Evolutionary conservation across 2,329 filamentous ascomycete genomes (phyloP).

Genomic region (Alternaria ethzedia): DNA sequence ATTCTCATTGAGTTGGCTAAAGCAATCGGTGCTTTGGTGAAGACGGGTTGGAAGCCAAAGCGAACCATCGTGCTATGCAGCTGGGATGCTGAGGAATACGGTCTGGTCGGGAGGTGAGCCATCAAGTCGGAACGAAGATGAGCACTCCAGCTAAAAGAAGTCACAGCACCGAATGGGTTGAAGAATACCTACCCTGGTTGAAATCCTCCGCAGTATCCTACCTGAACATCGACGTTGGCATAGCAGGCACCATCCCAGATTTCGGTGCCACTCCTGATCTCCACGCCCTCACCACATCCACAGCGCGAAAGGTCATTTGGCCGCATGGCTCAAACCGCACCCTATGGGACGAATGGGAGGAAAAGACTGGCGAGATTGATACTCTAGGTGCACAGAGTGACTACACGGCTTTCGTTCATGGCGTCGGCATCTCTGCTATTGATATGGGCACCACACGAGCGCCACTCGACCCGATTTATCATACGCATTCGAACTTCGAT

Average conservation of each 20-base stretch:
- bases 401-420: conserved; percentile 55
- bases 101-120: conserved; percentile 31
- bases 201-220: conserved; percentile 53
- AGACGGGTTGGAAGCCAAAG: conserved; percentile 58
- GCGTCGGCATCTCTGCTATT: conserved; percentile 47
- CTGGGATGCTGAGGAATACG: conserved; percentile 53
- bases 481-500: conserved; percentile 56
- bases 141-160: conserved; percentile 6
- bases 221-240: conserved; percentile 57
- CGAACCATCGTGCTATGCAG: conserved; percentile 42
- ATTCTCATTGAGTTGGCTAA: conserved; percentile 58
- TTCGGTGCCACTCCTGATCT: conserved; percentile 50
- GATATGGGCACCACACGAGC: conserved; percentile 51
- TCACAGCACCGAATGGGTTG: conserved; percentile 55
- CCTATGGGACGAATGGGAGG: conserved; percentile 54
- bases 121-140: background rate
- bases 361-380: conserved; percentile 44
- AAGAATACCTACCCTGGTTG: conserved; percentile 57
- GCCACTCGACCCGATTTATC: conserved; percentile 51
- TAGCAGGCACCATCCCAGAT: conserved; percentile 51
- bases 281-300: conserved; percentile 40
- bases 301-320: conserved; percentile 49
- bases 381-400: conserved; percentile 55
- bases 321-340: conserved; percentile 50
- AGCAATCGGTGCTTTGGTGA: conserved; percentile 56